Evolutionary conservation across 495 filamentous ascomycete genomes (phyloP), one percentile per base, ranked within the genome.

Genomic region (Tuber umbilicatum): DNA sequence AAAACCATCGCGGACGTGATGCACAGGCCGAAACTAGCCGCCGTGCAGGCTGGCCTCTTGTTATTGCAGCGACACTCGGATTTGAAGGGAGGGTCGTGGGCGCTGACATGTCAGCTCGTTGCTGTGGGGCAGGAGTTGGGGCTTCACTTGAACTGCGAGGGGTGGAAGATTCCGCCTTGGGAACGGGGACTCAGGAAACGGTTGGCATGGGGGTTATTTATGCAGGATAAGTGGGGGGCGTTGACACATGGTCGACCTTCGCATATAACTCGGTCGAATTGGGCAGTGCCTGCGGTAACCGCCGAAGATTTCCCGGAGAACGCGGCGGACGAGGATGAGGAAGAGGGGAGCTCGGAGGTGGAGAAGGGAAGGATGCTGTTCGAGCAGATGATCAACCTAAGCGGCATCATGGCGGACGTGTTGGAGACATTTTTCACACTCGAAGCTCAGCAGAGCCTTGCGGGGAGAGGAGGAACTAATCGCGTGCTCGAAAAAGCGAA

Each of bases 181-280:
- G 94, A 97, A 81, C 89, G 90, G 70, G 91, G 93, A 1, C 84
- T 97, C 47, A 87, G 93, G 69, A 93, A 94, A 81, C 89, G 94
- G 39, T 85, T 97, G 45, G 94, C 92, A 74, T 97, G 94, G 93
- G 94, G 92, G 3, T 85, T 97, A 75, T 97, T 93, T 81, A 92
- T 93, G 89, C 91, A 96, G 81, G 94, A 97, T 80, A 97, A 95
- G 85, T 97, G 94, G 93, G 91, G 91, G 50, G 91, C 92, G 39
- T 84, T 97, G n/a, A 89, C 94, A 38, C 89, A 94, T 78, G 93
- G 94, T 37, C 89, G 93, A 14, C 94, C 94, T 3, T 93, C 93
- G 14, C 93, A 94, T 81, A 93, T 94, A 78, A 91, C 91, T 73
- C 85, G 87, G 50, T 88, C 90, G 50, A 93, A 97, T 82, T 97